Conservation (phyloP, 257 asterid species). For the Przewalskia tangutica region DNA sequence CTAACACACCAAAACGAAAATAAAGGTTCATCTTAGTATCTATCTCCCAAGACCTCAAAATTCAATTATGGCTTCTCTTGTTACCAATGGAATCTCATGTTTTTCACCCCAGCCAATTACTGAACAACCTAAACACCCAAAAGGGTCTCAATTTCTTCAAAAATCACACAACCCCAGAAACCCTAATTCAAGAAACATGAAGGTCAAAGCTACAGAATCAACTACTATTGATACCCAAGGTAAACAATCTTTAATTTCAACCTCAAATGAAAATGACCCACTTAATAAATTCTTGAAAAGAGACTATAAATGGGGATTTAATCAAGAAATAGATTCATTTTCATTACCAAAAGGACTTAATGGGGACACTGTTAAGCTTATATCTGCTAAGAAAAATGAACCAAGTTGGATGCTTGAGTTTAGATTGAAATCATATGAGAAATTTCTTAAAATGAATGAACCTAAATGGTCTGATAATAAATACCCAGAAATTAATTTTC, state of each 20-base stretch:
- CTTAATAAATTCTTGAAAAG: slow-evolving; percentile 67
- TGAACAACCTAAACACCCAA: slow-evolving; percentile 21
- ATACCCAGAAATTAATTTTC: slow-evolving; percentile 72
- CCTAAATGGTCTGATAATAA: slow-evolving; percentile 87
- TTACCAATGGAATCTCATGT: slow-evolving; percentile 55
- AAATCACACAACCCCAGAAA: slow-evolving; percentile 21
- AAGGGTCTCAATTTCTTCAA: slow-evolving; percentile 19
- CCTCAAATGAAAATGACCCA: slow-evolving; percentile 42
- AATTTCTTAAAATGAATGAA: slow-evolving; percentile 58
- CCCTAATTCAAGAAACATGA: slow-evolving; percentile 42
- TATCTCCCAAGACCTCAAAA: neutral
- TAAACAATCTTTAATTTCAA: slow-evolving; percentile 23
- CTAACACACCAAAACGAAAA: neutral
- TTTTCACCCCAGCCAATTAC: slow-evolving; percentile 40
- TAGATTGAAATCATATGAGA: slow-evolving; percentile 65
- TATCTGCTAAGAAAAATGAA: slow-evolving; percentile 57
- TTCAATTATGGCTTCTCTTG: slow-evolving; percentile 57
- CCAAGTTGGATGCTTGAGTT: slow-evolving; percentile 91
- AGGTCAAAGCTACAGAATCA: slow-evolving; percentile 30
- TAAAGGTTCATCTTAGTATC: slow-evolving; percentile 2
- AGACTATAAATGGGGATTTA: slow-evolving; percentile 87
- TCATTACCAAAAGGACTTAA: slow-evolving; percentile 77
- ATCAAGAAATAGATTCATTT: slow-evolving; percentile 73
- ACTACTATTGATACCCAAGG: slow-evolving; percentile 47
- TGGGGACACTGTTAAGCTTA: slow-evolving; percentile 64